These are phyloP conservation scores for Kodamaea restingae DNA, from an alignment of 805 yeast genomes.

Conservation along the genomic window DNA sequence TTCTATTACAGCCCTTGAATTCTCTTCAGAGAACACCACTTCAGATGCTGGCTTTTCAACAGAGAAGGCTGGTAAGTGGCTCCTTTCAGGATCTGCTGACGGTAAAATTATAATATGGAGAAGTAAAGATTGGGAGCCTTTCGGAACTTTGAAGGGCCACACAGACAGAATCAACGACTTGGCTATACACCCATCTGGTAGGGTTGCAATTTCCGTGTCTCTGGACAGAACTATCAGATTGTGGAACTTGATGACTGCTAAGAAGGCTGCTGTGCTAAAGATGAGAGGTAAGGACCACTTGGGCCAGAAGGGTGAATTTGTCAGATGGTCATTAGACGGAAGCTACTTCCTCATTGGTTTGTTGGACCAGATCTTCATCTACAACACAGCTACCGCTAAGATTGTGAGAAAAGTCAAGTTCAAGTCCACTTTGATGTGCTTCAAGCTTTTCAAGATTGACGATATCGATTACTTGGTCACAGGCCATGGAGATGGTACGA, in stretches of 20 bases:
- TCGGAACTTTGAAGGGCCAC: constrained; percentile 88
- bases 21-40: constrained; percentile 48
- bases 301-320: constrained; percentile 61
- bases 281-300: constrained; percentile 63
- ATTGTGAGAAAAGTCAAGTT: constrained; percentile 51
- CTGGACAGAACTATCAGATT: constrained; percentile 78
- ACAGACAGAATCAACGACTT: constrained; percentile 77
- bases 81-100: constrained; percentile 86
- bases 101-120: constrained; percentile 91
- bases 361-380: constrained; percentile 59
- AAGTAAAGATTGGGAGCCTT: constrained; percentile 93
- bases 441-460: constrained; percentile 48
- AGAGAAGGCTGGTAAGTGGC: constrained; percentile 73
- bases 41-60: constrained; percentile 13
- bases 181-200: constrained; percentile 85
- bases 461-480: constrained; percentile 55
- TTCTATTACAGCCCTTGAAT: constrained; percentile 71
- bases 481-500: constrained; percentile 69
- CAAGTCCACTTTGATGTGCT: constrained; percentile 60
- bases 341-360: constrained; percentile 73
- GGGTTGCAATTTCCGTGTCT: constrained; percentile 86
- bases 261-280: constrained; percentile 83
- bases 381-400: constrained; percentile 58
- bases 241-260: constrained; percentile 97
- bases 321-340: constrained; percentile 68